phyloP scores from a whole-genome alignment of 345 rosid genomes.

The Linum trigynum region DNA sequence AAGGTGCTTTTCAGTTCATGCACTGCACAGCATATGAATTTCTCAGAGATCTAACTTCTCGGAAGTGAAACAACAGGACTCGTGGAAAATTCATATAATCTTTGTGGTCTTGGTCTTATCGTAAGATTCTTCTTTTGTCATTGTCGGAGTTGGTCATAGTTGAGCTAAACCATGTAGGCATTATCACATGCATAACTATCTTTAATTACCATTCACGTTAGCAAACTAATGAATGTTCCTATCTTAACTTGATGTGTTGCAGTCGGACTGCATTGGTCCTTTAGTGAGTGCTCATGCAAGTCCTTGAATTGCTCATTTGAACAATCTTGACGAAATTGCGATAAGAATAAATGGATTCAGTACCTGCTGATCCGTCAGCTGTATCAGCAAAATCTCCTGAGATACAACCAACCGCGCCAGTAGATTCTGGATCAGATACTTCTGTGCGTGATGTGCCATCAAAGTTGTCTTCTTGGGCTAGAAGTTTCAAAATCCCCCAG shows the following conservation, averaged over 20 bases:
- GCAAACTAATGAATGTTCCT: neutral
- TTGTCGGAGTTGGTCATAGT: too few relatives aligned
- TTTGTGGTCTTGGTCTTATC: too few relatives aligned
- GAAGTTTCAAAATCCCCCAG: constrained; percentile 65
- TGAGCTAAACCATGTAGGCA: too few relatives aligned
- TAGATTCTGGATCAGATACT: constrained; percentile 29
- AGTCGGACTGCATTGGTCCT: neutral
- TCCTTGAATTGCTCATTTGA: neutral
- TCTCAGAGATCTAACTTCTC: too few relatives aligned
- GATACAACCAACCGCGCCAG: constrained; percentile 27
- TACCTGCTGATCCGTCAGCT: constrained; percentile 37
- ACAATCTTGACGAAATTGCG: neutral
- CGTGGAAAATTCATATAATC: too few relatives aligned
- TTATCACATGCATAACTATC: neutral
- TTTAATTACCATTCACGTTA: neutral
- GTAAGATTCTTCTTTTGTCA: too few relatives aligned
- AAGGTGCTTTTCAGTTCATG: too few relatives aligned
- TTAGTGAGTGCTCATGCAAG: neutral
- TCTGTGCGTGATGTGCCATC: constrained; percentile 42
- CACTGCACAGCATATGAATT: too few relatives aligned
- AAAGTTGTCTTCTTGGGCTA: constrained; percentile 67
- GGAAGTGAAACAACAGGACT: too few relatives aligned
- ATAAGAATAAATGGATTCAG: constrained; percentile 32
- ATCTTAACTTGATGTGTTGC: neutral
- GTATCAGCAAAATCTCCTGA: constrained; percentile 33